Evolutionary conservation across 2,329 filamentous ascomycete genomes (phyloP), one percentile per base, ranked within the genome.

Genomic region (Cytospora mali): DNA sequence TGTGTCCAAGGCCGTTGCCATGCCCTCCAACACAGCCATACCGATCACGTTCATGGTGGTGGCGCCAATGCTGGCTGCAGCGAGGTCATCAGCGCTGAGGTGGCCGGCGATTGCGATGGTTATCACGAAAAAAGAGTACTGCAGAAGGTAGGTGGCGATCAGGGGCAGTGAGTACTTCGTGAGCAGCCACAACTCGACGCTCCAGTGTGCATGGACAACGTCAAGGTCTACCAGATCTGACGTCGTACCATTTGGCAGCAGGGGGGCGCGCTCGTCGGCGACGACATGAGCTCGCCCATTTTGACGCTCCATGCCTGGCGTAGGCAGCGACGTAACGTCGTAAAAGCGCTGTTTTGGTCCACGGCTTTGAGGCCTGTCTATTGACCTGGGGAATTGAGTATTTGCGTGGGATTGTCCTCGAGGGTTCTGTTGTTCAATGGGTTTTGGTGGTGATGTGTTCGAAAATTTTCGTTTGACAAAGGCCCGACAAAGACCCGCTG

Each of bases 11-110:
- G 77, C 78, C 0, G 80, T 83, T 11, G 81, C 79, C 69, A 83
- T 77, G 25, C 81, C 81, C 67, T 83, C 79, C 62, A 80, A 79
- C 25, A 82, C 72, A 1, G 82, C 78, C 23, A 80, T 76, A 0
- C 82, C 83, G 7, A 81, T 74, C 56, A 85, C 84, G 64, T 81
- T 84, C 66, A 82, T 80, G 0, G 81, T 84, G 52, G 81, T 84
- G 27, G 80, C 77, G 27, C 80, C 81, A 18, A 84, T 69, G 58
- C 78, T 81, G 0, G 82, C 80, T 0, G 82, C 82, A 1, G 80
- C 82, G 11, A 85, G 70, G 62, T 82, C 82, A 67, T 81, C 77
- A 3, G 80, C 79, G 23, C 81, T 77, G 10, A 85, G 75, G 67
- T 81, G 81, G 0, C 82, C 82, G 0, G 80, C 81, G 0, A 81